These are phyloP conservation scores for Eutrema yunnanense DNA, from an alignment of 345 rosid species.

Conservation along the genomic window DNA sequence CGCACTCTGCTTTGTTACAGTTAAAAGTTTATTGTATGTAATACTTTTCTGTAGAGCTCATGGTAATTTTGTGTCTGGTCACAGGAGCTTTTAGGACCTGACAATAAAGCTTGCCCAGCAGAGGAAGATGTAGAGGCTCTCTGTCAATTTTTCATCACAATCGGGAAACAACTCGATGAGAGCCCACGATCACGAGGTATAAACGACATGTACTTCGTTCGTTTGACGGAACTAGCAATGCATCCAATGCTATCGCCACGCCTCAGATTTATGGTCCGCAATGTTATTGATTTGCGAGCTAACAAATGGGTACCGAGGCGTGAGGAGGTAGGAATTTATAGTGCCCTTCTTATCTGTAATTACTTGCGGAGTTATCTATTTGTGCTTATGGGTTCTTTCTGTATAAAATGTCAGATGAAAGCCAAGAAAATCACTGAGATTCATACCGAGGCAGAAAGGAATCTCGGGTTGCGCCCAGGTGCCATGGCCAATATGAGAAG, in stretches of 20 bases:
- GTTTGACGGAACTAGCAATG: conserved; percentile 58
- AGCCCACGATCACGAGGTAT: conserved; percentile 52
- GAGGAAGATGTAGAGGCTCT: conserved; percentile 93
- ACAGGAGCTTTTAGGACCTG: conserved; percentile 85
- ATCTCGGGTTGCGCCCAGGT: conserved; percentile 91
- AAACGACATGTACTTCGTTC: conserved; percentile 57
- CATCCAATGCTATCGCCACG: conserved; percentile 63
- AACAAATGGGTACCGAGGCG: conserved; percentile 92
- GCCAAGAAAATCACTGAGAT: conserved; percentile 93
- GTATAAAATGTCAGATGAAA: conserved; percentile 52
- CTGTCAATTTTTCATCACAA: conserved; percentile 79
- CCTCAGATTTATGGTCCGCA: conserved; percentile 72
- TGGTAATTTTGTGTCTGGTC: neutral
- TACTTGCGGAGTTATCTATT: neutral
- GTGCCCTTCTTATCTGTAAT: neutral
- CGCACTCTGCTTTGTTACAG: neutral
- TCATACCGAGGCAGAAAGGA: conserved; percentile 85
- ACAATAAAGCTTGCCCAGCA: conserved; percentile 54
- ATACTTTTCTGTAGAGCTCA: conserved; percentile 5
- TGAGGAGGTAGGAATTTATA: conserved; percentile 58
- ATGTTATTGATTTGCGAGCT: conserved; percentile 73
- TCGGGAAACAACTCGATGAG: conserved; percentile 91
- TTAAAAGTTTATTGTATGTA: neutral
- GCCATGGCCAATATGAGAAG: conserved; percentile 76
- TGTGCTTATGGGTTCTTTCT: neutral